Percentiles rank a stretch among this genome's conserved stretches.
phyloP scores from a whole-genome alignment of 148 eudicot genomes.

The Arbutus unedo region DNA sequence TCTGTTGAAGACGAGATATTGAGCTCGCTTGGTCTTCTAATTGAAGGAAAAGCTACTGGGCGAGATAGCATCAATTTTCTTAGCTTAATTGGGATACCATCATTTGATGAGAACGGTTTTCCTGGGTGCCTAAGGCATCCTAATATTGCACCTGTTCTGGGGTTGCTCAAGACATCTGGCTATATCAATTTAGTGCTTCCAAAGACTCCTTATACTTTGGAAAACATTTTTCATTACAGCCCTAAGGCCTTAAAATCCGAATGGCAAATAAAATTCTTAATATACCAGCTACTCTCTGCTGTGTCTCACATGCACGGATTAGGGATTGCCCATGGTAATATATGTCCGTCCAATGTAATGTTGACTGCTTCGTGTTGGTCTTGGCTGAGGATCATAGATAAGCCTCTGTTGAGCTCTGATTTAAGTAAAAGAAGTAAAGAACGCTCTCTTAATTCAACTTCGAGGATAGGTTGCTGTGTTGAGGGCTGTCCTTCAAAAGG shows the following conservation, averaged over 20 bases:
- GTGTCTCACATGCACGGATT: constrained; percentile 72
- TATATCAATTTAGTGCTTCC: constrained; percentile 54
- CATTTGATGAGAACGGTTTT: constrained; percentile 54
- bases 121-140: constrained; percentile 99
- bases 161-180: constrained; percentile 52
- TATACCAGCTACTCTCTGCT: constrained; percentile 84
- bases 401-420: constrained; percentile 28
- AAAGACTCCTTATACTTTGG: constrained; percentile 74
- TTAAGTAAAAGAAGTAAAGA: constrained; percentile 24
- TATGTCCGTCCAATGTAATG: constrained; percentile 62
- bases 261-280: constrained; percentile 64
- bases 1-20: constrained; percentile 61
- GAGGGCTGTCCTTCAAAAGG: constrained; percentile 49
- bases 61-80: constrained; percentile 60
- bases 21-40: constrained; percentile 51
- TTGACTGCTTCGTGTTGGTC: constrained; percentile 71
- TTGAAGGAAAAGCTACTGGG: constrained; percentile 73
- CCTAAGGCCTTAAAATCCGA: constrained; percentile 72
- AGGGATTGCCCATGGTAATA: constrained; percentile 71
- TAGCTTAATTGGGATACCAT: constrained; percentile 66
- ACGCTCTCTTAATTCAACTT: constrained; percentile 17
- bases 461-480: constrained; percentile 27
- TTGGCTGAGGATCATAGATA: constrained; percentile 69
- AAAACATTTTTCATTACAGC: constrained; percentile 72
- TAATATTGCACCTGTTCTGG: constrained; percentile 70